Percentiles rank a stretch among this genome's conserved stretches.
These are phyloP conservation scores for Tanacetum coccineum DNA, from an alignment of 129 eudicot species.

Conservation along the genomic window DNA sequence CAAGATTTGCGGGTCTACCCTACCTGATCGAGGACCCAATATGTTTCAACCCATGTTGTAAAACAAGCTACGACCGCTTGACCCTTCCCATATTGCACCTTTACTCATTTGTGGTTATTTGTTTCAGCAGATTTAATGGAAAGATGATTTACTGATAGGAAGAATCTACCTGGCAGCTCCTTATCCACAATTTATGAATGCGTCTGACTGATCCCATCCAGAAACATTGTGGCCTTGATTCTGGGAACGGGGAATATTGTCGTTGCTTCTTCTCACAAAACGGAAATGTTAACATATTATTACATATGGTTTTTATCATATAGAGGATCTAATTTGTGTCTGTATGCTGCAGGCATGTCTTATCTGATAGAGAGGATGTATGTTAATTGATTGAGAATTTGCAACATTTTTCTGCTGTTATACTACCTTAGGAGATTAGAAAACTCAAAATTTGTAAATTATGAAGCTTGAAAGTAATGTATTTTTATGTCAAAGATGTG, in stretches of 20 bases:
- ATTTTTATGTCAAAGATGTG: background rate
- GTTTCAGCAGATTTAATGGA: conserved; percentile 14
- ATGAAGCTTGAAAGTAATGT: background rate
- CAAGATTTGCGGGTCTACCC: too few relatives aligned
- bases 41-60: too few relatives aligned
- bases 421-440: background rate
- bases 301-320: conserved; percentile 3
- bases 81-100: too few relatives aligned
- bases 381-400: background rate
- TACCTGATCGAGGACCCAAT: too few relatives aligned
- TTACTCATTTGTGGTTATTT: background rate
- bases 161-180: too few relatives aligned
- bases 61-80: too few relatives aligned
- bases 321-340: background rate
- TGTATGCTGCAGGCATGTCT: background rate
- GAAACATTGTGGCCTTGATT: conserved; percentile 8
- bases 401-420: background rate
- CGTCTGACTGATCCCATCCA: too few relatives aligned
- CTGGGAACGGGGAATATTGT: background rate
- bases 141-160: background rate
- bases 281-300: conserved; percentile 3
- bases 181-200: conserved; percentile 3
- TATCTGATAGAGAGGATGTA: conserved; percentile 5
- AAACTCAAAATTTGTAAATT: background rate
- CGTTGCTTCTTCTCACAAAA: background rate